Evolutionary conservation across 2,329 filamentous ascomycete species (phyloP).

Genomic region (Xylaria hypoxylon): DNA sequence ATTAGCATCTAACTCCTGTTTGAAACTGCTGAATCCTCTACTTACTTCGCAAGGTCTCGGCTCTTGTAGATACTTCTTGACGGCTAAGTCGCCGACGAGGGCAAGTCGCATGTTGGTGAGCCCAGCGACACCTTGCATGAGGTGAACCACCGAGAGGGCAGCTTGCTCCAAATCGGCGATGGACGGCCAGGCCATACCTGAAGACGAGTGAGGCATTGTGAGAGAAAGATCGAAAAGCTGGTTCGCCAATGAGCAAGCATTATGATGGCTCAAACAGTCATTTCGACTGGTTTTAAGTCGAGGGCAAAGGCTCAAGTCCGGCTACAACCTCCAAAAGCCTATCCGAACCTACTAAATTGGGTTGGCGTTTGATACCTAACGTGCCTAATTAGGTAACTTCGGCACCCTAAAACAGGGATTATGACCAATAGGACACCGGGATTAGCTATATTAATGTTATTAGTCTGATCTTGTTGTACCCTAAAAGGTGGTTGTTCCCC

Average conservation of each 20-base stretch:
- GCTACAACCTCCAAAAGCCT: constrained; percentile 8
- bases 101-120: constrained; percentile 37
- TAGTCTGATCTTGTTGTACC: constrained; percentile 36
- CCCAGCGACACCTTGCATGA: constrained; percentile 36
- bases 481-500: constrained; percentile 28
- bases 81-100: constrained; percentile 38
- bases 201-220: constrained; percentile 34
- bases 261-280: constrained; percentile 13
- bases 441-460: constrained; percentile 34
- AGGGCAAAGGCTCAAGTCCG: background rate
- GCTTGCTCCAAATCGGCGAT: constrained; percentile 38
- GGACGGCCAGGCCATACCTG: constrained; percentile 34
- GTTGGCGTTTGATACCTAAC: constrained; percentile 40
- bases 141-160: constrained; percentile 35
- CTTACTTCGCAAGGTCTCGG: constrained; percentile 33
- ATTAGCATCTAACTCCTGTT: constrained; percentile 15
- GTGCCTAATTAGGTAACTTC: constrained; percentile 39
- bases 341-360: constrained; percentile 37
- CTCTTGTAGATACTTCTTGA: constrained; percentile 37
- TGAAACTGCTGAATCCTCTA: background rate
- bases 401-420: constrained; percentile 30
- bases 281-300: constrained; percentile 34
- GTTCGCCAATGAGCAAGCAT: constrained; percentile 28
- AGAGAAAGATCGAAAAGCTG: constrained; percentile 17
- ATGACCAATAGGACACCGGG: constrained; percentile 35